These are phyloP conservation scores for Micractinium sp. DNA, from an alignment of 139 green algal genomes.

Conservation along the genomic window DNA sequence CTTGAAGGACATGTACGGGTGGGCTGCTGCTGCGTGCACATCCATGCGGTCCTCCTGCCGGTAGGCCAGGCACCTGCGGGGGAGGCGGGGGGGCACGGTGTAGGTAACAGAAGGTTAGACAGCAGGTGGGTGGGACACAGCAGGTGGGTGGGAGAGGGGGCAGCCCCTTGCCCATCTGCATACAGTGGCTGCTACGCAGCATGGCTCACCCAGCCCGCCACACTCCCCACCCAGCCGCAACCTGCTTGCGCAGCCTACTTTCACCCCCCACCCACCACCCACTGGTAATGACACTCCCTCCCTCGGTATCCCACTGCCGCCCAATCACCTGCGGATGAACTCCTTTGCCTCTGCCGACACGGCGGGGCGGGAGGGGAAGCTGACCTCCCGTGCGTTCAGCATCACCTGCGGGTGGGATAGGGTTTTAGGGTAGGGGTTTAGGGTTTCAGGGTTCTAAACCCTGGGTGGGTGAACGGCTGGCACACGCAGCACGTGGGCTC, in stretches of 20 bases:
- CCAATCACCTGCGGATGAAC: conserved; percentile 69
- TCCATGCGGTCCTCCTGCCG: conserved; percentile 67
- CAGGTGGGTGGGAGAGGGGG: neutral
- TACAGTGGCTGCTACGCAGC: too few species aligned
- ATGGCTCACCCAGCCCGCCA: too few species aligned
- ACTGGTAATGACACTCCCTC: too few species aligned
- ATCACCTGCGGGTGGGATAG: conserved; percentile 51
- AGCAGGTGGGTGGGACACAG: neutral
- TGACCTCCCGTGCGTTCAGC: conserved; percentile 65
- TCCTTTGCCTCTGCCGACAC: conserved; percentile 86
- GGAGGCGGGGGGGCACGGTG: neutral
- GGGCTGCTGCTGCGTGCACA: conserved; percentile 66
- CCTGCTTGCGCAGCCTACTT: too few species aligned
- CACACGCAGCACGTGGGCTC: too few species aligned
- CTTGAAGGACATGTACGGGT: conserved; percentile 75
- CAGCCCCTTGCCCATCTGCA: neutral
- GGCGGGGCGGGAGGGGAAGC: conserved; percentile 77
- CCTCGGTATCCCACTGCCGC: too few species aligned
- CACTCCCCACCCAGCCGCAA: too few species aligned
- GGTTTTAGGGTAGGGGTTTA: too few species aligned
- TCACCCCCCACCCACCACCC: too few species aligned
- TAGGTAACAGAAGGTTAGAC: neutral
- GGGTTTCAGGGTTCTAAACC: too few species aligned
- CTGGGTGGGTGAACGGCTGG: too few species aligned
- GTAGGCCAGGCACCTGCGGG: conserved; percentile 72